Conservation (phyloP, 169 alveolate genomes). For the Plasmodium sp. region DNA sequence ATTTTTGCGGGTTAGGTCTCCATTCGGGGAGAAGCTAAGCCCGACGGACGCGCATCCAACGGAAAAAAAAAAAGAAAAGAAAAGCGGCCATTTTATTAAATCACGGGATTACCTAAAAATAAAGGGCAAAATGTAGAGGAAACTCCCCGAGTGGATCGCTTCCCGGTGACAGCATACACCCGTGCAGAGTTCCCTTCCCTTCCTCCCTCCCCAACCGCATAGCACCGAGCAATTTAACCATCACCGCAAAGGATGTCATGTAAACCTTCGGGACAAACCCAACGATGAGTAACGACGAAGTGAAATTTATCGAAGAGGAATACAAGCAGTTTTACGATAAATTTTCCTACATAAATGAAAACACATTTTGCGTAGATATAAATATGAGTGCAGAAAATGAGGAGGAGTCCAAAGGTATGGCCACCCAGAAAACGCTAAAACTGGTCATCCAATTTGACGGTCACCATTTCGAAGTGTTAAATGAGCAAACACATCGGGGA, state of each 20-base stretch:
- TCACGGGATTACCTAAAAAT: neutral
- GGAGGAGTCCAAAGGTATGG: neutral
- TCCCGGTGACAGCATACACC: neutral
- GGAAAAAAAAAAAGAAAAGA: neutral
- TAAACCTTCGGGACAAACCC: neutral
- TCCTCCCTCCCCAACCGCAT: neutral
- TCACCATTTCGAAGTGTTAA: conserved; percentile 26
- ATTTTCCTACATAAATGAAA: conserved; percentile 15
- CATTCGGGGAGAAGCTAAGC: neutral
- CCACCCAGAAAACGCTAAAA: neutral
- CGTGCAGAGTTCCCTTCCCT: neutral
- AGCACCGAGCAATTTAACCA: neutral
- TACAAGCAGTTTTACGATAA: conserved; percentile 13
- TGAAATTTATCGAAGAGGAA: conserved; percentile 46
- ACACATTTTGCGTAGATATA: conserved; percentile 31
- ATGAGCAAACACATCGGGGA: neutral
- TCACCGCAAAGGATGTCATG: neutral
- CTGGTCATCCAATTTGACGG: conserved; percentile 15
- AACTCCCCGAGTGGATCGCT: neutral
- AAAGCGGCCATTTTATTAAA: neutral
- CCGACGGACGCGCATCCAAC: neutral
- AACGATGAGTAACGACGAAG: conserved; percentile 21
- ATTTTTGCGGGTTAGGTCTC: neutral
- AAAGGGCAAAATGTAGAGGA: neutral
- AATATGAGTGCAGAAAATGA: conserved; percentile 17